Evolutionary conservation across 371 early-diverging fungal species (phyloP).

Genomic region (Mycotypha africana): DNA sequence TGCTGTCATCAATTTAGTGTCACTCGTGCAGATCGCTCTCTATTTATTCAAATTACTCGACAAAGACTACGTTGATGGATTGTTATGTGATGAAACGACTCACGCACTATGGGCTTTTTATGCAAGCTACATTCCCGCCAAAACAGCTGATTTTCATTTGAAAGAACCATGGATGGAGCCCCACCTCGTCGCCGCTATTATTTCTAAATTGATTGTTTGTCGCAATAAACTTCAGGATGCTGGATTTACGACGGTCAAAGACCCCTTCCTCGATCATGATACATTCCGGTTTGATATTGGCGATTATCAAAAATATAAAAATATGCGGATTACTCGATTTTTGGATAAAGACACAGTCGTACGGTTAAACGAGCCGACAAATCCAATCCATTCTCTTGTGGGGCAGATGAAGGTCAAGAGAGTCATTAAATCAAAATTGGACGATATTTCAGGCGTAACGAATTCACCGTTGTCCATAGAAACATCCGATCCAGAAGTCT

Average conservation of each 20-base stretch:
- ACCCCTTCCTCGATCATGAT: conserved; percentile 58
- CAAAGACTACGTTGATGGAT: conserved; percentile 49
- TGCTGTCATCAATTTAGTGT: conserved; percentile 53
- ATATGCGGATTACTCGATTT: conserved; percentile 20
- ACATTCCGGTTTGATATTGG: conserved; percentile 46
- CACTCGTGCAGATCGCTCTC: conserved; percentile 48
- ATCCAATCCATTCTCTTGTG: no score
- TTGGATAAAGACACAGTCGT: conserved; percentile 38
- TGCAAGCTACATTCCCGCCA: conserved; percentile 39
- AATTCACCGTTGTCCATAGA: conserved; percentile 46
- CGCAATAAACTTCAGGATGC: conserved; percentile 55
- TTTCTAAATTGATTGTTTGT: conserved; percentile 50
- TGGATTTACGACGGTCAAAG: conserved; percentile 60
- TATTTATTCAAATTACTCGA: conserved; percentile 48
- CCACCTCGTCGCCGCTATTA: conserved; percentile 49
- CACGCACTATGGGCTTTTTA: conserved; percentile 49
- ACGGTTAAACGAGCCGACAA: conserved; percentile 33
- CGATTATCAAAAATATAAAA: conserved; percentile 47
- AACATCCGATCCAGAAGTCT: conserved; percentile 54
- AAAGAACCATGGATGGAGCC: conserved; percentile 60
- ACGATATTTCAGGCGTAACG: conserved; percentile 51
- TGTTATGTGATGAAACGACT: conserved; percentile 56
- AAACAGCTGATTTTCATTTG: conserved; percentile 30
- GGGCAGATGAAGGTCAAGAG: conserved; percentile 48
- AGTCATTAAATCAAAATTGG: conserved; percentile 58